Evolutionary conservation across 192 early-diverging fungal genomes (phyloP).

Genomic region (Backusella australiensis): DNA sequence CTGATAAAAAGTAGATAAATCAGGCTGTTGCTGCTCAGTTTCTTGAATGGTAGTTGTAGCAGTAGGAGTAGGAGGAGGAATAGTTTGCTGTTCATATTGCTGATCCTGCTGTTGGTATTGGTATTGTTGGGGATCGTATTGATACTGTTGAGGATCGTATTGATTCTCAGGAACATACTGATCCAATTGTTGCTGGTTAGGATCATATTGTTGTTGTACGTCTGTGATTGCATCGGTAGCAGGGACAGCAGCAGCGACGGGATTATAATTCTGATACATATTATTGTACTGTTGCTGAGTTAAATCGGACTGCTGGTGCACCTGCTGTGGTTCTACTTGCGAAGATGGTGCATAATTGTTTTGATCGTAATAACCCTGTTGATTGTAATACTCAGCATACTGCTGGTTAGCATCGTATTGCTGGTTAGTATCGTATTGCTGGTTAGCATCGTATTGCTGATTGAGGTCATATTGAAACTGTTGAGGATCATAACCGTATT

Average conservation of each 20-base stretch:
- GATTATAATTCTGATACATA: neutral
- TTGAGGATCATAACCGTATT: slow-evolving; percentile 15
- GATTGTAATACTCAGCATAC: neutral
- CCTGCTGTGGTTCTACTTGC: slow-evolving; percentile 3
- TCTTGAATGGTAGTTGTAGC: neutral
- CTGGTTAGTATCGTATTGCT: slow-evolving; percentile 7
- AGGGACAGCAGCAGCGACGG: neutral
- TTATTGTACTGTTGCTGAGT: slow-evolving; percentile 15
- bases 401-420: slow-evolving; percentile 6
- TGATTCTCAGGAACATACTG: neutral
- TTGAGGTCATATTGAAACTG: slow-evolving; percentile 11
- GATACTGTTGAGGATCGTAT: neutral
- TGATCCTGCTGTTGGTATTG: neutral
- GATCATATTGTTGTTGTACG: neutral
- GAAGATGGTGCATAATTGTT: neutral
- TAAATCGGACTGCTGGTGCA: neutral
- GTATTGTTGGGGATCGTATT: neutral
- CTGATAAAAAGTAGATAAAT: neutral
- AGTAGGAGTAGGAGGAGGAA: neutral
- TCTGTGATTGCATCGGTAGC: neutral
- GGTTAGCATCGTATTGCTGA: slow-evolving; percentile 3
- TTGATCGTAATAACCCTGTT: slow-evolving; percentile 1
- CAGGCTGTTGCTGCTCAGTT: neutral
- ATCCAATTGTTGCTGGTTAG: neutral
- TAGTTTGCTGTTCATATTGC: neutral